Percentiles rank a stretch among this genome's conserved stretches.
phyloP scores from a whole-genome alignment of 768 basidiomycete genomes.

The Boletus barrowsii region DNA sequence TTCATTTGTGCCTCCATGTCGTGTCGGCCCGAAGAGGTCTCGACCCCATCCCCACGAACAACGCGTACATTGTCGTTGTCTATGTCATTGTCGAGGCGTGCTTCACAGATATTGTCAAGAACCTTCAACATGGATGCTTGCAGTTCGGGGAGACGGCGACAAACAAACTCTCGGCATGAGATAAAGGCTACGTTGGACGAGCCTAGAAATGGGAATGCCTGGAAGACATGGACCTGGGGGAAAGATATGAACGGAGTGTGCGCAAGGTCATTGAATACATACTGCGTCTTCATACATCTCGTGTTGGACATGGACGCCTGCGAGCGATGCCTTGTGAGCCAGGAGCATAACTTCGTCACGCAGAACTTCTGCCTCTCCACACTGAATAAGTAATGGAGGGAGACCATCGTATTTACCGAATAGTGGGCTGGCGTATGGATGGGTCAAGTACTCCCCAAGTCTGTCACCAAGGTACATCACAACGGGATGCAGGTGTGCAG shows the following conservation, averaged over 20 bases:
- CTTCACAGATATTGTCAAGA: conserved; percentile 55
- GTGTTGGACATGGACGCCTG: conserved; percentile 82
- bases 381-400: conserved; percentile 88
- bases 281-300: conserved; percentile 92
- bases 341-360: conserved; percentile 89
- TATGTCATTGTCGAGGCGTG: conserved; percentile 65
- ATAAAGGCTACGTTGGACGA: conserved; percentile 62
- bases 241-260: background rate
- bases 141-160: conserved; percentile 51
- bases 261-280: conserved; percentile 26
- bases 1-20: conserved; percentile 39
- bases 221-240: conserved; percentile 83
- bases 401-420: conserved; percentile 87
- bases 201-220: conserved; percentile 77
- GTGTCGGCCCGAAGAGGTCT: conserved; percentile 41
- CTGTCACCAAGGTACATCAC: conserved; percentile 87
- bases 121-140: conserved; percentile 49
- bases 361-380: conserved; percentile 93
- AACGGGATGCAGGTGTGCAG: conserved; percentile 90
- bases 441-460: conserved; percentile 80
- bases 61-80: conserved; percentile 62
- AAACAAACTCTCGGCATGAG: conserved; percentile 70
- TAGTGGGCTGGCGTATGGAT: conserved; percentile 93
- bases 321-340: conserved; percentile 87
- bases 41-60: conserved; percentile 73